These are phyloP conservation scores for Camelina laxa DNA, from an alignment of 345 rosid genomes.

Conservation along the genomic window DNA sequence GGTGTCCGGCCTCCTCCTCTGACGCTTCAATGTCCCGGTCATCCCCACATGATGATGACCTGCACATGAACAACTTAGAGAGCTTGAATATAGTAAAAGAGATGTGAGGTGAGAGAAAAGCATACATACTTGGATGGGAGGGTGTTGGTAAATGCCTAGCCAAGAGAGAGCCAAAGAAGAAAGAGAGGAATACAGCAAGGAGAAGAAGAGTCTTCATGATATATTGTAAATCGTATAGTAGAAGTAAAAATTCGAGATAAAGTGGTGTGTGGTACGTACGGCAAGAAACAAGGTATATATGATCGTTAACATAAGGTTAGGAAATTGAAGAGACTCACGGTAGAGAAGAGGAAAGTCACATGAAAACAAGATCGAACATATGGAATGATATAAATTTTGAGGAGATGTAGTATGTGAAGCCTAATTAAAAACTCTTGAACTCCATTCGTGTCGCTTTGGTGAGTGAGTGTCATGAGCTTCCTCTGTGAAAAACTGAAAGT, in stretches of 20 bases:
- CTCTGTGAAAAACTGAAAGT: slow-evolving; percentile 38
- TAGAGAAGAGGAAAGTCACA: slow-evolving; percentile 63
- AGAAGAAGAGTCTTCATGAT: slow-evolving; percentile 42
- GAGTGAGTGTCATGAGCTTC: slow-evolving; percentile 48
- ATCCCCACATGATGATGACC: slow-evolving; percentile 41
- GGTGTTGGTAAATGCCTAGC: slow-evolving; percentile 36
- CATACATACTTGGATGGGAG: slow-evolving; percentile 33
- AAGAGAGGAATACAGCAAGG: slow-evolving; percentile 34
- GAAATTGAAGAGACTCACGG: slow-evolving; percentile 89
- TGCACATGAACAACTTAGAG: slow-evolving; percentile 20
- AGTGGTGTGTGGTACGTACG: slow-evolving; percentile 24
- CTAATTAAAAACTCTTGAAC: slow-evolving; percentile 38
- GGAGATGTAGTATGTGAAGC: slow-evolving; percentile 27
- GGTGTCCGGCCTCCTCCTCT: slow-evolving; percentile 59
- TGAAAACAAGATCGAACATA: slow-evolving; percentile 49
- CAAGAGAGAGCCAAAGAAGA: slow-evolving; percentile 38
- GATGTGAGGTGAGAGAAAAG: slow-evolving; percentile 29
- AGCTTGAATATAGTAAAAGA: slow-evolving; percentile 36
- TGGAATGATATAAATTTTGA: slow-evolving; percentile 34
- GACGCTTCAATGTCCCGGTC: slow-evolving; percentile 24
- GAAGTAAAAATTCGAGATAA: slow-evolving; percentile 2
- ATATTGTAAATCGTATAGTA: not conserved
- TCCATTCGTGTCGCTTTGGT: slow-evolving; percentile 40
- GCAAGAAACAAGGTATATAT: slow-evolving; percentile 40
- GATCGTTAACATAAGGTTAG: slow-evolving; percentile 39